A percentile compares a stretch with the other conserved stretches of the same genome.
Conservation (phyloP, 345 rosid genomes). For the Eucalyptus lansdowneana region DNA sequence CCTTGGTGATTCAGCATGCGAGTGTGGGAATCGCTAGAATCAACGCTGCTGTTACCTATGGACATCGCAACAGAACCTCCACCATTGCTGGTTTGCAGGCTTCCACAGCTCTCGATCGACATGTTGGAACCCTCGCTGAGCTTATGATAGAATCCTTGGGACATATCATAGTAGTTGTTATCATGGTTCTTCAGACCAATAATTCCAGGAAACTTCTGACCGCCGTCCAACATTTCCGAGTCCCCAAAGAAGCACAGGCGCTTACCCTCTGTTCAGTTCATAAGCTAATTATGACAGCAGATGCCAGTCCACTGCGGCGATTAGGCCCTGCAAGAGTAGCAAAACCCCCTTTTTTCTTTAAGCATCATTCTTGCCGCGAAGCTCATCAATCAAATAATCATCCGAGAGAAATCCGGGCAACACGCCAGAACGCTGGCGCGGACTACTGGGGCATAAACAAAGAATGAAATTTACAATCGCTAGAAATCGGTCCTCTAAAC, state of each 20-base stretch:
- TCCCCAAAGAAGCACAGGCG: background rate
- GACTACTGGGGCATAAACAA: background rate
- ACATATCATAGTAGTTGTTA: constrained; percentile 13
- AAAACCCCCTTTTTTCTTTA: background rate
- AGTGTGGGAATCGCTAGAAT: constrained; percentile 30
- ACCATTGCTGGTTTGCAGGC: constrained; percentile 27
- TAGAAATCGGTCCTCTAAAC: background rate
- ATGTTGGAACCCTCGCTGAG: constrained; percentile 31
- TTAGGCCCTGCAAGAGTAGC: background rate
- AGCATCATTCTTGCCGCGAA: background rate
- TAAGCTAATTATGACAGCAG: background rate
- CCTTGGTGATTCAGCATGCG: constrained; percentile 37
- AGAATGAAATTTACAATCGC: background rate
- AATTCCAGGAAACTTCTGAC: constrained; percentile 22
- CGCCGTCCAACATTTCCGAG: constrained; percentile 22
- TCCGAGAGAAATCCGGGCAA: background rate
- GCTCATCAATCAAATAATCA: background rate
- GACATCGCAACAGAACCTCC: constrained; percentile 41
- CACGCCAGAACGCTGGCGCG: background rate
- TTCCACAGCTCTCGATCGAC: constrained; percentile 28
- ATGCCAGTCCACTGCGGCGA: background rate
- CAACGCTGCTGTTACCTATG: constrained; percentile 25
- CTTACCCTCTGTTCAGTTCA: background rate
- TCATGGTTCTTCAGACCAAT: constrained; percentile 14
- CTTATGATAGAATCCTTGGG: constrained; percentile 28